A percentile compares a stretch with the other conserved stretches of the same genome.
phyloP scores from a whole-genome alignment of 176 grass and related monocot species.

The Guadua angustifolia region DNA sequence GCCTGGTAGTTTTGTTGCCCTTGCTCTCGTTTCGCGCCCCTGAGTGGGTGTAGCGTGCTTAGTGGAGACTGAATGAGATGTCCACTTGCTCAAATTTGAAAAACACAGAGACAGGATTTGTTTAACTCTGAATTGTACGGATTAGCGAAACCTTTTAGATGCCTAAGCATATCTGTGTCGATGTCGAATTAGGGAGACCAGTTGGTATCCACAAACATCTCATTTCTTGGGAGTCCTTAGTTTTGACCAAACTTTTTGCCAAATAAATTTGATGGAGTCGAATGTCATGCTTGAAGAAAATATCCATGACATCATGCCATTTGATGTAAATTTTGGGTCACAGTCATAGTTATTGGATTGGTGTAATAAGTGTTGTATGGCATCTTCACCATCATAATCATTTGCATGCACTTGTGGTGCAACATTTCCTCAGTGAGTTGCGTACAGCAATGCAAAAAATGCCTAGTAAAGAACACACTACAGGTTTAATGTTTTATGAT shows the following conservation, averaged over 20 bases:
- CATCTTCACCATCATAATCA: not conserved
- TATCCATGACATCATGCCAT: not conserved
- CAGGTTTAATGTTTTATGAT: slow-evolving; percentile 8
- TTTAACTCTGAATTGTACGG: not conserved
- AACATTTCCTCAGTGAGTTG: not conserved
- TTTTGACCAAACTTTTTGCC: not conserved
- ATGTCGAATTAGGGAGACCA: too few species aligned
- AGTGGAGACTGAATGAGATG: not conserved
- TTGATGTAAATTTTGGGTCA: not conserved
- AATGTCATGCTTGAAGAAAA: slow-evolving; percentile 2
- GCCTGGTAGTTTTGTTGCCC: slow-evolving; percentile 59
- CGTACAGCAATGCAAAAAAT: not conserved
- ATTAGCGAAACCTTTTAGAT: slow-evolving; percentile 11
- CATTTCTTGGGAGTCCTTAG: not conserved
- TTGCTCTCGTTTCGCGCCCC: not conserved
- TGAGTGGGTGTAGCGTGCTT: not conserved
- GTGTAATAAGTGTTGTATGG: not conserved
- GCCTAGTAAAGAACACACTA: not conserved
- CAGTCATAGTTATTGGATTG: not conserved
- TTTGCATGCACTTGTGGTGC: not conserved
- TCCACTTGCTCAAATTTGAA: not conserved
- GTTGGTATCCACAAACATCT: not conserved
- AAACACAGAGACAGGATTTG: not conserved
- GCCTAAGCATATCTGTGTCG: not conserved
- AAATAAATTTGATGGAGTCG: not conserved